Evolutionary conservation across 78 protist species (phyloP), one percentile per base, ranked within the genome.

Genomic region (Chrysochromulina parva): DNA sequence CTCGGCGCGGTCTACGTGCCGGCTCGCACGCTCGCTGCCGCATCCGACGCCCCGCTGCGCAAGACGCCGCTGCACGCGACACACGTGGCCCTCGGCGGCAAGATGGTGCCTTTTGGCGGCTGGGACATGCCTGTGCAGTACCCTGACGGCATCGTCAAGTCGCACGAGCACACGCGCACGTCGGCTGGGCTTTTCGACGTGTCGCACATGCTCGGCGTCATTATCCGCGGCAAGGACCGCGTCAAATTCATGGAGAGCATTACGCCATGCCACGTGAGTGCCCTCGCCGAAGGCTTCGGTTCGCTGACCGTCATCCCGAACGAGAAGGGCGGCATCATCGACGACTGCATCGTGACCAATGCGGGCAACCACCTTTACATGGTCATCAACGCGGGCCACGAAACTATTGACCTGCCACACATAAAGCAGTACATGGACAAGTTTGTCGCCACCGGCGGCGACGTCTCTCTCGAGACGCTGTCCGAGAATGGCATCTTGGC

Each of bases 341-440:
- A 98, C 78, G 99, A 98, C 94, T 48, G 26, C 62, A 74, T 55
- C 59, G 60, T 97, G 50, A 88, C 96, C 58, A 93, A 93, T 58
- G 82, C 82, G 11, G 17, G 69, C 10, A 20, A 62, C 26, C 10
- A 16, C 3, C 26, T 62, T 16, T 6, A 87, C 85, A 86, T 96
- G 24, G 99, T 98, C 38, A 97, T 97, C 84, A 98, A 98, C 88
- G 99, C 99, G 6, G 99, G 97, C 48, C 95, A 98, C 86, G 92
- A 94, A 11, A 98, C 92, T 53, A 94, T 96, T 86, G 99, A 98
- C 47, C 62, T 95, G 26, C 94, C 92, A 0, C 99, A 97, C 92
- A 81, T 97, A 16, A 16, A 84, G 19, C 52, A 67, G 66, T 67
- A 95, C 53, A 81, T 95, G 26, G 16, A 67, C 58, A 11, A 81